A percentile compares a stretch with the other conserved stretches of the same genome.
These are phyloP conservation scores for Nakaseomyces bracarensis DNA, from an alignment of 1,139 yeast species.

Conservation along the genomic window DNA sequence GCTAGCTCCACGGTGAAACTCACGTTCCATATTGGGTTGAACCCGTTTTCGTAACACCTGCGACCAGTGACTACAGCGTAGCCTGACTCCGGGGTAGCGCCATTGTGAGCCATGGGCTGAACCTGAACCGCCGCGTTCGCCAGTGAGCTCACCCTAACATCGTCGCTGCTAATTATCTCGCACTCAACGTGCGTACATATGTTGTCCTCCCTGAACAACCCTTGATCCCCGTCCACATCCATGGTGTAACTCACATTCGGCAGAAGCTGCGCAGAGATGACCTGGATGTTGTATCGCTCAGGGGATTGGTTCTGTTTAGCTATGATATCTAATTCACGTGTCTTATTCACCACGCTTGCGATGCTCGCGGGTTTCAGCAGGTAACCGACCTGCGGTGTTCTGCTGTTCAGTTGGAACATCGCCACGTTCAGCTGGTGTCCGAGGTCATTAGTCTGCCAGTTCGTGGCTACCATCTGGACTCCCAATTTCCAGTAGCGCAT, in stretches of 20 bases:
- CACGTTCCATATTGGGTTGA: slow-evolving; percentile 77
- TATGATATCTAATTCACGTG: background rate
- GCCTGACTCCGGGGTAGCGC: background rate
- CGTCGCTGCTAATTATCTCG: slow-evolving; percentile 2
- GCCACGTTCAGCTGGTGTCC: slow-evolving; percentile 91
- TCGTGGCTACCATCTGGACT: slow-evolving; percentile 89
- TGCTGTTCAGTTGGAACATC: slow-evolving; percentile 48
- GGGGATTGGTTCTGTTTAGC: background rate
- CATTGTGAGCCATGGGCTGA: background rate
- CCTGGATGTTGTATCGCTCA: slow-evolving; percentile 14
- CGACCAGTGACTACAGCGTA: slow-evolving; percentile 18
- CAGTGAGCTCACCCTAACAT: background rate
- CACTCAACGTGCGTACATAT: slow-evolving; percentile 4
- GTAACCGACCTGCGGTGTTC: slow-evolving; percentile 29
- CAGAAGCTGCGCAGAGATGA: slow-evolving; percentile 80
- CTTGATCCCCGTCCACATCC: slow-evolving; percentile 12
- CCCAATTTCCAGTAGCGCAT: slow-evolving; percentile 75
- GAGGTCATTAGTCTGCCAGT: slow-evolving; percentile 89
- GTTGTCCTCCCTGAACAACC: slow-evolving; percentile 14
- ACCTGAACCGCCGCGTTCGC: slow-evolving; percentile 1
- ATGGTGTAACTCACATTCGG: slow-evolving; percentile 53
- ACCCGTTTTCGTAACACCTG: slow-evolving; percentile 49
- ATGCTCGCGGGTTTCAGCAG: slow-evolving; percentile 1
- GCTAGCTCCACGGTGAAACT: slow-evolving; percentile 33
- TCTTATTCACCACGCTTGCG: background rate